Evolutionary conservation across 2,329 filamentous ascomycete species (phyloP), one percentile per base, ranked within the genome.

Genomic region (Aspergillus pseudotamarii): DNA sequence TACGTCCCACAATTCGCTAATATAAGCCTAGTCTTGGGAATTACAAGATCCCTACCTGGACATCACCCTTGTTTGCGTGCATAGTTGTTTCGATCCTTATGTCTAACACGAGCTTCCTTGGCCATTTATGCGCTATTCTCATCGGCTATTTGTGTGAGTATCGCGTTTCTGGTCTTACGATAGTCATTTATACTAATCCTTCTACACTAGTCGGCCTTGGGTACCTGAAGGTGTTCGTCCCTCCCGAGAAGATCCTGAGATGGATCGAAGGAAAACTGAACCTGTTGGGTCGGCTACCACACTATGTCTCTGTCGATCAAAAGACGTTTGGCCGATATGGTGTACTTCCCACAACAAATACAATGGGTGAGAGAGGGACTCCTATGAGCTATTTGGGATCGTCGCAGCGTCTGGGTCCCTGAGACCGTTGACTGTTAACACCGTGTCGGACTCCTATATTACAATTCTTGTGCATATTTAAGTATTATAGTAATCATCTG

Each of bases 311-410:
- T 61, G 89, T 97, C 19, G 94, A 98, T 73, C 94, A 97, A 79
- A 97, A 97, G 84, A 97, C 92, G 6, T 97, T 94, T 73, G 94
- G 94, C 9, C 86, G 94, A 59, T 97, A 96, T 72, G 94, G 94
- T 2, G 91, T 97, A 16, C 81, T 98, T 61, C 94, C 94, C 2
- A 85, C 88, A 1, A 82, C 77, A 23, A 74, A 67, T 45, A 58
- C 72, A 21, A 65, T 74, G 32, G 70, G 63, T 53, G 71, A 77
- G 58, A 67, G 80, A 62, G 73, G 74, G 34, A 77, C 81, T 41
- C 78, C 80, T 16, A 82, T 91, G 69, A 88, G 88, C 60, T 85
- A 91, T 63, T 81, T 91, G 51, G 88, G 86, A 21, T 70, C 75
- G 57, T 85, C 84, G 28, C 91, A 93, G 75, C 85, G 91, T 66